These are phyloP conservation scores for Kalanchoe fedtschenkoi DNA, from an alignment of 164 flowering plant genomes.

Conservation along the genomic window DNA sequence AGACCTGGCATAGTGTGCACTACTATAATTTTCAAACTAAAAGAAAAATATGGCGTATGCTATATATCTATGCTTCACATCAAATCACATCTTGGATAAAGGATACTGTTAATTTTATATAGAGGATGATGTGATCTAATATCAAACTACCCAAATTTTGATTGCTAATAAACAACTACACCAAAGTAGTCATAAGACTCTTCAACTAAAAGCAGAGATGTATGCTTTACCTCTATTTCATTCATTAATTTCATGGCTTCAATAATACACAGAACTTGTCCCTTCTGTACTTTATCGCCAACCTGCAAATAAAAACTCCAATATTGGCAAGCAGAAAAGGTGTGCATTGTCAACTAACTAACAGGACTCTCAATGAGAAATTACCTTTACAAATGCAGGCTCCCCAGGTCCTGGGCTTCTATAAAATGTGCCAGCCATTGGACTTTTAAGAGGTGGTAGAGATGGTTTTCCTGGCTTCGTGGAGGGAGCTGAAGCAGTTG, in stretches of 20 bases:
- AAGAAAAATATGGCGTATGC: too few relatives aligned
- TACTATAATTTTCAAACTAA: neutral
- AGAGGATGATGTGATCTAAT: too few relatives aligned
- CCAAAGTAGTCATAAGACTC: too few relatives aligned
- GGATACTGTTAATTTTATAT: neutral
- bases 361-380: neutral
- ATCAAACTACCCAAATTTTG: neutral
- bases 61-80: neutral
- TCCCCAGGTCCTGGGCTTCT: conserved; percentile 57
- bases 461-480: conserved; percentile 43
- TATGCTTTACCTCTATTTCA: conserved; percentile 7
- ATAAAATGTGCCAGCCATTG: conserved; percentile 88
- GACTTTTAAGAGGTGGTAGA: conserved; percentile 59
- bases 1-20: neutral
- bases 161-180: neutral
- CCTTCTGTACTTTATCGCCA: conserved; percentile 9
- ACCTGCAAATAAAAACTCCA: neutral
- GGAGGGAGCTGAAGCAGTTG: too few relatives aligned
- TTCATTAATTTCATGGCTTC: conserved; percentile 10
- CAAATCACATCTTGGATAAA: too few relatives aligned
- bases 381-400: conserved; percentile 77
- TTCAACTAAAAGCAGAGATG: neutral
- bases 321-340: neutral
- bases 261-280: conserved; percentile 7
- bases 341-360: neutral